Base-by-base conservation (phyloP, 2,329 filamentous ascomycete species). In the Penicillium sp. region DNA sequence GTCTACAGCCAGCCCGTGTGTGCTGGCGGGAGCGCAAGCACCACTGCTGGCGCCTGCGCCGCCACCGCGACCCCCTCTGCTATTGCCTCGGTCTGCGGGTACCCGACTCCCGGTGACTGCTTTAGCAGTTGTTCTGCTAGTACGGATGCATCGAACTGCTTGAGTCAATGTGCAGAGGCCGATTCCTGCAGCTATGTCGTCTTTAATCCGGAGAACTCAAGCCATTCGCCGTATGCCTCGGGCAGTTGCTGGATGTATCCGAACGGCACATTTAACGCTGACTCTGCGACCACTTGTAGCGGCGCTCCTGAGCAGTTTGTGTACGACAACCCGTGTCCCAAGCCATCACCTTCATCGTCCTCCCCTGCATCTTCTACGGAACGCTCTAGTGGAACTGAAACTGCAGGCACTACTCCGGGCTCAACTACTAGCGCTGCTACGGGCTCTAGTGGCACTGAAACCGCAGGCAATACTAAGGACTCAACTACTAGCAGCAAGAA, bases 231-330 rank as follows among this genome's bases (percentile, higher is more conserved):
- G 14, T 65, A 66, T 48, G 39, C 42, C 25, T 13, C 48, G 2
- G 66, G 66, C 33, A 63, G 3, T 47, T 69, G 66, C 60, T 68
- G 66, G 66, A 52, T 69, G 25, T 69, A 67, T 54, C 48, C 64
- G 11, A 55, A 61, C 30, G 64, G 65, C 56, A 58, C 57, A 44
- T 69, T 51, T 42, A 51, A 67, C 41, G 50, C 57, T 20, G 48
- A 8, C 7, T 52, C 53, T 45, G 57, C 44, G 40, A 56, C 46
- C 25, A 52, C 57, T 41, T 68, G 65, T 50, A 61, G 48, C 48
- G 63, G 56, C 40, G 38, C 14, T 35, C 53, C 64, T 30, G 45
- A 64, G 51, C 67, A 68, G 51, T 68, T 48, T 51, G 67, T 68
- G 46, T 69, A 68, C 50, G 50, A 63, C 13, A 68, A 69, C 53